A percentile compares a stretch with the other conserved stretches of the same genome.
These are phyloP conservation scores for Salicornia ramosissima DNA, from an alignment of 148 eudicot genomes.

Conservation along the genomic window DNA sequence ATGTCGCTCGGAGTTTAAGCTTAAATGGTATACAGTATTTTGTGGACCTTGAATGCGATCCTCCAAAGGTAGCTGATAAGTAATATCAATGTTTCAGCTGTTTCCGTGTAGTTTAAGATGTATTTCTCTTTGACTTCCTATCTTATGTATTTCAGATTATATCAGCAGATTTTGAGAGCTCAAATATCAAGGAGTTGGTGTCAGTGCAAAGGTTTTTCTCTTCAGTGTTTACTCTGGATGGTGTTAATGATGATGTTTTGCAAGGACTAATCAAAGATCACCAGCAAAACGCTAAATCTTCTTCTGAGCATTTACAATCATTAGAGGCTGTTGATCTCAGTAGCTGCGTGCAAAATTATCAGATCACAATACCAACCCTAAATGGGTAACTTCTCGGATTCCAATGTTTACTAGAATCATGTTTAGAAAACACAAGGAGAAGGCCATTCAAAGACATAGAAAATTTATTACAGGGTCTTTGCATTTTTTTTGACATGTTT, in stretches of 20 bases:
- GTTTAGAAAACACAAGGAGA: not conserved
- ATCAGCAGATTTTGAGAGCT: slow-evolving; percentile 29
- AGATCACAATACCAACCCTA: slow-evolving; percentile 80
- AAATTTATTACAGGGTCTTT: not conserved
- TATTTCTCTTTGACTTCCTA: slow-evolving; percentile 4
- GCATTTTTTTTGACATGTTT: not conserved
- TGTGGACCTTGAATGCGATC: slow-evolving; percentile 83
- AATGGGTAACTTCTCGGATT: slow-evolving; percentile 59
- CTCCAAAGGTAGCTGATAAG: slow-evolving; percentile 57
- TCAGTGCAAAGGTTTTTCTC: slow-evolving; percentile 63
- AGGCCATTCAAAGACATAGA: not conserved
- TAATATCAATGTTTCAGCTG: not conserved
- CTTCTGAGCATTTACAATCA: slow-evolving; percentile 26
- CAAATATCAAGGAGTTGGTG: slow-evolving; percentile 41
- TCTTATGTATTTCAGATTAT: slow-evolving; percentile 47
- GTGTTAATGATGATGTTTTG: slow-evolving; percentile 29
- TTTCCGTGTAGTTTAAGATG: not conserved
- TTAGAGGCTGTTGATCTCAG: slow-evolving; percentile 64
- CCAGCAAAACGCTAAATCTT: slow-evolving; percentile 22
- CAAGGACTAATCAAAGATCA: slow-evolving; percentile 25
- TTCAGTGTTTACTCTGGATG: slow-evolving; percentile 48
- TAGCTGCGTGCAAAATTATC: slow-evolving; percentile 55
- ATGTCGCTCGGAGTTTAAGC: slow-evolving; percentile 52
- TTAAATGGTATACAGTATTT: slow-evolving; percentile 40
- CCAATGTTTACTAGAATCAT: not conserved